These are phyloP conservation scores for Tremellales sp. DNA, from an alignment of 1,284 basidiomycete genomes.

Conservation along the genomic window DNA sequence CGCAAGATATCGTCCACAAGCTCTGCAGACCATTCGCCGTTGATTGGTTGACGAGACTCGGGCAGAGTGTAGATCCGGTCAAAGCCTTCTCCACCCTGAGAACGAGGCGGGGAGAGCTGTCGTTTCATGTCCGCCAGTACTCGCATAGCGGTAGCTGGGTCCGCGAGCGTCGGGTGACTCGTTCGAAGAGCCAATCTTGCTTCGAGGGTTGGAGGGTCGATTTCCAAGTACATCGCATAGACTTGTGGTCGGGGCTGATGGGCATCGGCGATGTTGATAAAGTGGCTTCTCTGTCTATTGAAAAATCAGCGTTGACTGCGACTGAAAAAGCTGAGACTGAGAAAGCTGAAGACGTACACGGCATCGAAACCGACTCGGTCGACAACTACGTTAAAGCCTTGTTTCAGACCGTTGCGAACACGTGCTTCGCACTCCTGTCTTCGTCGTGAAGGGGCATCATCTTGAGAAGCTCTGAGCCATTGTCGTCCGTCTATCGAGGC, in stretches of 20 bases:
- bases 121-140: conserved; percentile 38
- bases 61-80: conserved; percentile 23
- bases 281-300: conserved; percentile 45
- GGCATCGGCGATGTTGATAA: conserved; percentile 18
- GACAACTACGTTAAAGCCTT: conserved; percentile 42
- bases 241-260: conserved; percentile 13
- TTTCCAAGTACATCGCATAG: conserved; percentile 21
- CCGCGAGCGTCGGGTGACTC: conserved; percentile 42
- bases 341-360: conserved; percentile 19
- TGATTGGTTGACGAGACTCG: conserved; percentile 23
- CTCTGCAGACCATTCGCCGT: conserved; percentile 19
- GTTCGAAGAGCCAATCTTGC: conserved; percentile 24
- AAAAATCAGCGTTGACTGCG: background rate
- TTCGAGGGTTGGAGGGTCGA: conserved; percentile 25
- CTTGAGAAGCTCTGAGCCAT: conserved; percentile 47
- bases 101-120: conserved; percentile 24
- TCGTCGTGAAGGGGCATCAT: conserved; percentile 36
- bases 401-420: conserved; percentile 24
- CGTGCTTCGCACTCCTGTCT: conserved; percentile 41
- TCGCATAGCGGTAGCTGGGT: conserved; percentile 29
- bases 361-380: conserved; percentile 45
- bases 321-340: background rate
- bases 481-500: background rate
- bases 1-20: background rate
- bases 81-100: conserved; percentile 31